phyloP scores from a whole-genome alignment of 1,139 yeast species.

The Oligophagozyma castellii region DNA sequence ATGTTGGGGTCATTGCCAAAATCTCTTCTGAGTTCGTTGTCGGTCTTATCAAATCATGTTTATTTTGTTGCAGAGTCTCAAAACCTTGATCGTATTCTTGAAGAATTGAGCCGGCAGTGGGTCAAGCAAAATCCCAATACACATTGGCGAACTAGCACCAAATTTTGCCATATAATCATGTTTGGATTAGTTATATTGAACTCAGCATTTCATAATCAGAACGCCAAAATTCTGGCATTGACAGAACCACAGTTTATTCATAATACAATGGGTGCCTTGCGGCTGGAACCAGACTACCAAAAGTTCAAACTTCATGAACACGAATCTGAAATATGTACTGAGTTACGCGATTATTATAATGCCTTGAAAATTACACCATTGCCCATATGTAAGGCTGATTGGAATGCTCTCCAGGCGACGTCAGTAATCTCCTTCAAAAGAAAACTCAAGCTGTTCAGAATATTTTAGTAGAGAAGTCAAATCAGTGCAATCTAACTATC shows the following conservation, averaged over 20 bases:
- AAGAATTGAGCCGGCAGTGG: conserved; percentile 61
- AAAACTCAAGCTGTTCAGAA: too few species aligned
- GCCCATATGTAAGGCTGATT: too few species aligned
- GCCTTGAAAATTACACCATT: conserved; percentile 56
- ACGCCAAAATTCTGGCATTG: conserved; percentile 19
- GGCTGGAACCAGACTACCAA: conserved; percentile 20
- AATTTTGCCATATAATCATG: conserved; percentile 57
- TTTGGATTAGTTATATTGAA: conserved; percentile 65
- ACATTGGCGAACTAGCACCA: conserved; percentile 35
- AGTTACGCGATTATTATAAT: conserved; percentile 22
- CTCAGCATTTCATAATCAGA: conserved; percentile 46
- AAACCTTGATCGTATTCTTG: conserved; percentile 62
- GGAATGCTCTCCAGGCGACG: too few species aligned
- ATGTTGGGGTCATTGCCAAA: conserved; percentile 20
- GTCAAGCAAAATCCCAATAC: conserved; percentile 9
- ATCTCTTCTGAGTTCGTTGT: conserved; percentile 40
- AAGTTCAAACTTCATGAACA: conserved; percentile 4
- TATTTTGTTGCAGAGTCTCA: conserved; percentile 78
- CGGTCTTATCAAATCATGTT: conserved; percentile 48
- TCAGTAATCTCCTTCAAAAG: too few species aligned
- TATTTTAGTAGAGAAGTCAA: too few species aligned
- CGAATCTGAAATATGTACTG: neutral
- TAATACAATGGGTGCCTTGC: conserved; percentile 37
- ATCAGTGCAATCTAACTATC: too few species aligned
- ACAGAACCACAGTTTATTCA: conserved; percentile 29